A percentile compares a stretch with the other conserved stretches of the same genome.
Evolutionary conservation across 73 alveolate species (phyloP).

Genomic region (Uronychia setigera): DNA sequence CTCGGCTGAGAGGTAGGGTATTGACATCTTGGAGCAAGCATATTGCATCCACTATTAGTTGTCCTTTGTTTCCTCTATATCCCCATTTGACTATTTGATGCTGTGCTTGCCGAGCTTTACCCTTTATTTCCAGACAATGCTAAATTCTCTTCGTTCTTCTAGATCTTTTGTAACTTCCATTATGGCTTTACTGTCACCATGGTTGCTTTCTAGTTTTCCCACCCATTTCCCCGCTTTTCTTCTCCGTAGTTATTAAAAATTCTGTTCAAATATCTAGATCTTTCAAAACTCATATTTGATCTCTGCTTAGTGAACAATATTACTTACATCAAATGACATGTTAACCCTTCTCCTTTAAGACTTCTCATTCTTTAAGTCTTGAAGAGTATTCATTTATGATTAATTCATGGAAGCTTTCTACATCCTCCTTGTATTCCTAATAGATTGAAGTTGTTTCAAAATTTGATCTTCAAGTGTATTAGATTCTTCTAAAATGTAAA

Average conservation of each 20-base stretch:
- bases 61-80: neutral
- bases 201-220: neutral
- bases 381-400: too few relatives aligned
- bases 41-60: too few relatives aligned
- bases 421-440: neutral
- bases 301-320: neutral
- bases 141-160: neutral
- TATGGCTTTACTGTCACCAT: neutral
- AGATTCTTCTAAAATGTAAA: neutral
- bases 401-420: neutral
- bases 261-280: too few relatives aligned
- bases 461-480: neutral
- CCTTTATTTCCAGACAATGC: neutral
- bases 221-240: too few relatives aligned
- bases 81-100: neutral
- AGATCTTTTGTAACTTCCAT: neutral
- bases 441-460: neutral
- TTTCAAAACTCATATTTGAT: neutral
- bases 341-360: neutral
- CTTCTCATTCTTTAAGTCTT: neutral
- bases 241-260: too few relatives aligned
- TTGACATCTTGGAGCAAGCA: too few relatives aligned
- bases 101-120: neutral
- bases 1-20: too few relatives aligned
- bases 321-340: neutral